Evolutionary conservation across 2,329 filamentous ascomycete genomes (phyloP), one percentile per base, ranked within the genome.

Genomic region (Ophioceras dolichostomum): DNA sequence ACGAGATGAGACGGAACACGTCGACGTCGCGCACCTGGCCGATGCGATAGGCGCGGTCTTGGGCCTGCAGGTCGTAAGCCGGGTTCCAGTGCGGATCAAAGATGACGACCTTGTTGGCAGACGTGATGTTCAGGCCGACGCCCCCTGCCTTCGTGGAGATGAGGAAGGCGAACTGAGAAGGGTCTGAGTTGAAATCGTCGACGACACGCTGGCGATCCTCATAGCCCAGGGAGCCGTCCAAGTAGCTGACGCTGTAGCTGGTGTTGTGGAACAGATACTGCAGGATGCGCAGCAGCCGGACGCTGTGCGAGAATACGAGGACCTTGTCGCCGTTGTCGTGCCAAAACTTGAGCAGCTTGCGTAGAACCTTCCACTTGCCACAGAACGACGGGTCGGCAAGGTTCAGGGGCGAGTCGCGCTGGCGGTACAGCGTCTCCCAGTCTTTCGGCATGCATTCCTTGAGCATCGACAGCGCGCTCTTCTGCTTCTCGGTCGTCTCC

Each of bases 1-100:
- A 78, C 2, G 83, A 89, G 14, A 98, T 77, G 2, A 98, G 73
- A 4, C 91, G 79, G 55, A 94, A 96, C 1, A 96, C 89, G 53
- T 98, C 91, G 0, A 98, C 91, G 51, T 96, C 86, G 16, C 91
- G 73, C 10, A 75, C 77, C 58, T 98, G 91, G 0, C 91, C 91
- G 44, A 98, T 96, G 36, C 91, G 80, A 54, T 98, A 96, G 3
- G 91, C 91, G 36, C 91, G 77, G 53, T 98, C 91, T 58, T 98
- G 91, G 0, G 91, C 91, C 57, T 98, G 91, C 1, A 96, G 69
- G 50, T 98, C 91, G 47, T 91, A 89, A 2, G 85, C 76, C 0
- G 91, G 91, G 47, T 98, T 98, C 91, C 91, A 98, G 50, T 96
- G 91, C 0, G 91, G 91, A 54, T 96, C 91, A 34, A 96, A 79